Evolutionary conservation across 2,329 filamentous ascomycete genomes (phyloP).

Genomic region (Calonectria hawksworthii): DNA sequence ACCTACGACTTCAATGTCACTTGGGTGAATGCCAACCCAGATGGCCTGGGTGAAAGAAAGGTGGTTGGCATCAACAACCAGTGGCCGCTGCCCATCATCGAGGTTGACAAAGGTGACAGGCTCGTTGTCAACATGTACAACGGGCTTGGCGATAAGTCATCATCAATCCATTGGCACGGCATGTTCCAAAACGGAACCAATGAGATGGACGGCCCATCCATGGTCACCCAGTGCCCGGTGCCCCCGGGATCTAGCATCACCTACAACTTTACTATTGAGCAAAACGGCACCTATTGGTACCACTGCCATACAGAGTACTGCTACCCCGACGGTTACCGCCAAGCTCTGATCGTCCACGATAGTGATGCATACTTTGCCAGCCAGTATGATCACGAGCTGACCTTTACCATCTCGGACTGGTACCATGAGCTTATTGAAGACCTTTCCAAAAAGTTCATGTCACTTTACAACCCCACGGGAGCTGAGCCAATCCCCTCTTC

Average conservation of each 20-base stretch:
- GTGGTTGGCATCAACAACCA: constrained; percentile 75
- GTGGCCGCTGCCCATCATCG: constrained; percentile 74
- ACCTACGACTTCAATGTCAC: constrained; percentile 72
- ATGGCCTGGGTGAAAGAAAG: constrained; percentile 67
- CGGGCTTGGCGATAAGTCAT: constrained; percentile 58
- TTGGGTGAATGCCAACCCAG: constrained; percentile 73
- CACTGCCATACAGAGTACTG: constrained; percentile 61
- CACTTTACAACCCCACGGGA: constrained; percentile 67
- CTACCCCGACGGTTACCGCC: constrained; percentile 78
- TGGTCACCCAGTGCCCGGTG: constrained; percentile 70
- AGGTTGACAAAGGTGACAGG: constrained; percentile 67
- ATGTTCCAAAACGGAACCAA: constrained; percentile 70
- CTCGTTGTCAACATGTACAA: constrained; percentile 65
- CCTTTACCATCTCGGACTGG: constrained; percentile 78
- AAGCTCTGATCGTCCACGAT: constrained; percentile 75
- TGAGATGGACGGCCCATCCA: constrained; percentile 69
- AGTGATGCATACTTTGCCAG: constrained; percentile 67
- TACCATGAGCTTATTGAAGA: constrained; percentile 72
- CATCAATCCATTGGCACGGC: constrained; percentile 72
- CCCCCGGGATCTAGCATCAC: constrained; percentile 65
- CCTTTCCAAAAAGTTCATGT: constrained; percentile 63
- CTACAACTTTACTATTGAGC: constrained; percentile 70
- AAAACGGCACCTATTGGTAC: constrained; percentile 75
- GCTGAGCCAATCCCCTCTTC: constrained; percentile 77
- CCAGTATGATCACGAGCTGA: constrained; percentile 72